Evolutionary conservation across 2,329 filamentous ascomycete genomes (phyloP).

Genomic region (Fusarium nematophilum): DNA sequence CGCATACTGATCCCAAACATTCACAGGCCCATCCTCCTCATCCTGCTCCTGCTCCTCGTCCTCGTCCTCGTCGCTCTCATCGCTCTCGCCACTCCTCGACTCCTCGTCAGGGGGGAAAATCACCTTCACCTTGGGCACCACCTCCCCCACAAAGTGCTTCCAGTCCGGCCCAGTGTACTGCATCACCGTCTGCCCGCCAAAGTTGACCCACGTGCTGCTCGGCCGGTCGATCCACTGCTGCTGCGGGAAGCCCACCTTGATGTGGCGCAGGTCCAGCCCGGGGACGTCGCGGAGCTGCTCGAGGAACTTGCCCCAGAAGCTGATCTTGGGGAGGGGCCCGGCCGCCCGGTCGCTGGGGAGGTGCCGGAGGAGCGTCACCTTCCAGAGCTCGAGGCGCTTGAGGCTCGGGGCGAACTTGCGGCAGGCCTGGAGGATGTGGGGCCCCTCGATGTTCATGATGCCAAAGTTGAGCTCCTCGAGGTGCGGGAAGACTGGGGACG

Average conservation of each 20-base stretch:
- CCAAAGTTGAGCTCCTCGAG: slow-evolving; percentile 60
- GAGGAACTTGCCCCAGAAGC: slow-evolving; percentile 56
- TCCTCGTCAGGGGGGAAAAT: slow-evolving; percentile 15
- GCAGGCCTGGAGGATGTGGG: slow-evolving; percentile 50
- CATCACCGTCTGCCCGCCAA: slow-evolving; percentile 4
- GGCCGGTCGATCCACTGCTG: slow-evolving; percentile 40
- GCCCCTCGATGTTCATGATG: slow-evolving; percentile 44
- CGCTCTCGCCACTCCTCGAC: slow-evolving; percentile 11
- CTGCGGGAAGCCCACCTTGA: slow-evolving; percentile 47
- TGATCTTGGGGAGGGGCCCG: slow-evolving; percentile 34
- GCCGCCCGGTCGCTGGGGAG: slow-evolving; percentile 13
- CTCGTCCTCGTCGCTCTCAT: slow-evolving; percentile 20
- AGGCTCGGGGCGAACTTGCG: slow-evolving; percentile 58
- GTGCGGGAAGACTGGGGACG: slow-evolving; percentile 46
- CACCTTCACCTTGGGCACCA: slow-evolving; percentile 37
- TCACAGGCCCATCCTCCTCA: neutral
- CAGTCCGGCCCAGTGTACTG: slow-evolving; percentile 52
- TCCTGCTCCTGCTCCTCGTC: slow-evolving; percentile 27
- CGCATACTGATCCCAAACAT: slow-evolving; percentile 46
- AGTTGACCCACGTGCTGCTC: slow-evolving; percentile 22
- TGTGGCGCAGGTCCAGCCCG: slow-evolving; percentile 47
- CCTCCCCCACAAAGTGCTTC: slow-evolving; percentile 49
- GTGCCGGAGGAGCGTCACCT: slow-evolving; percentile 47
- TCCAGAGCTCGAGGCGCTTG: slow-evolving; percentile 58
- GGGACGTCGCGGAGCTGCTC: slow-evolving; percentile 46